A percentile compares a stretch with the other conserved stretches of the same genome.
phyloP scores from a whole-genome alignment of 192 early-diverging fungal species.

The Gaertneriomyces semiglobifer region DNA sequence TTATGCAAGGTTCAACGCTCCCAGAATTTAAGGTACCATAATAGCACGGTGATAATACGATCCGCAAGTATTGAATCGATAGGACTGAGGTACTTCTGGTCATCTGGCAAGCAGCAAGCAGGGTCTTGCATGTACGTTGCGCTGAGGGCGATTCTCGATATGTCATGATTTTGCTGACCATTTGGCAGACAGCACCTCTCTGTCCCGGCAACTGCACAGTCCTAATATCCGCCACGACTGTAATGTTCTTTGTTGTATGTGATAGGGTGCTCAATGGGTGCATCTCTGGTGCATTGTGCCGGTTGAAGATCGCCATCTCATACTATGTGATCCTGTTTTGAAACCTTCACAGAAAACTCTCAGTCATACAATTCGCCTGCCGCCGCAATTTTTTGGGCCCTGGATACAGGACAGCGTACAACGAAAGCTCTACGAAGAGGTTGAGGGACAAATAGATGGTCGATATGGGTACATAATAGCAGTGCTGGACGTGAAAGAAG shows the following conservation, averaged over 20 bases:
- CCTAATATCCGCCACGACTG: neutral
- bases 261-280: neutral
- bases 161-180: too few species aligned
- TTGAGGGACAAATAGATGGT: constrained; percentile 92
- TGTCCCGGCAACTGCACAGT: too few species aligned
- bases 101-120: too few species aligned
- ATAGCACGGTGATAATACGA: too few species aligned
- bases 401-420: constrained; percentile 68
- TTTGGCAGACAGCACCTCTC: too few species aligned
- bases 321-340: neutral
- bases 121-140: too few species aligned
- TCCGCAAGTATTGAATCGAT: too few species aligned
- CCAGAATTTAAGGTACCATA: too few species aligned
- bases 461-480: constrained; percentile 87
- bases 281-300: neutral
- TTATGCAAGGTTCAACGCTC: too few species aligned
- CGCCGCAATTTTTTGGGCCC: constrained; percentile 84
- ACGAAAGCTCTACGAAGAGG: constrained; percentile 84
- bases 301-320: neutral
- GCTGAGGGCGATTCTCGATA: too few species aligned
- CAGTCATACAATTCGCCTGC: constrained; percentile 87
- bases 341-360: constrained; percentile 67
- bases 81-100: too few species aligned
- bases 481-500: constrained; percentile 74
- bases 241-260: constrained; percentile 1